Conservation (phyloP, 2,329 filamentous ascomycete genomes). For the Apiospora saccharicola region DNA sequence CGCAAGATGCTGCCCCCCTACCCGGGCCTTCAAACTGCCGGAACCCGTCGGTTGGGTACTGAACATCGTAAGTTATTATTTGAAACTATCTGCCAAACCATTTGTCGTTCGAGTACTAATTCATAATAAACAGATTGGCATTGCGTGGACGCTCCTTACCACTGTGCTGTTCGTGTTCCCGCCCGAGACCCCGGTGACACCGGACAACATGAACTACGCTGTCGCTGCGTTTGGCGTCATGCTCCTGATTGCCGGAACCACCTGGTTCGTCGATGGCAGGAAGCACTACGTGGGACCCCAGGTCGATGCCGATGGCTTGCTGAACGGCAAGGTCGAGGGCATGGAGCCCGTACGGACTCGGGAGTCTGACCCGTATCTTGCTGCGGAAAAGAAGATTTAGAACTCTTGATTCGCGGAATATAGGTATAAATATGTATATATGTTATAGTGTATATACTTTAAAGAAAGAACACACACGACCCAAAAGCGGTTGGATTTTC, state of each 20-base stretch:
- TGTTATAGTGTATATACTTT: background rate
- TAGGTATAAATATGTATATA: background rate
- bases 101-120: conserved; percentile 52
- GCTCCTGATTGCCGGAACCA: conserved; percentile 50
- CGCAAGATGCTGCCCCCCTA: conserved; percentile 68
- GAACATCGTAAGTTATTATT: conserved; percentile 56
- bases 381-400: conserved; percentile 8
- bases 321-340: conserved; percentile 35
- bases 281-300: conserved; percentile 53
- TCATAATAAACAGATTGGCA: conserved; percentile 52
- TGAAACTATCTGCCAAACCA: too few relatives aligned
- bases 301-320: conserved; percentile 38
- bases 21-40: conserved; percentile 63
- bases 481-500: background rate
- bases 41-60: conserved; percentile 64
- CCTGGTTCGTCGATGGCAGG: conserved; percentile 58
- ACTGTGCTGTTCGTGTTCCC: conserved; percentile 80
- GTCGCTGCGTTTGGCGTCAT: conserved; percentile 58
- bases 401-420: background rate
- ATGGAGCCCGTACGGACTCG: conserved; percentile 29
- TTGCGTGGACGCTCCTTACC: conserved; percentile 73
- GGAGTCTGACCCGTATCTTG: background rate
- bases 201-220: conserved; percentile 72
- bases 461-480: background rate
- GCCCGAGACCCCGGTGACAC: conserved; percentile 68